Percentiles rank a stretch among this genome's conserved stretches.
Evolutionary conservation across 1,139 yeast species (phyloP).

Genomic region (Candida sp.): DNA sequence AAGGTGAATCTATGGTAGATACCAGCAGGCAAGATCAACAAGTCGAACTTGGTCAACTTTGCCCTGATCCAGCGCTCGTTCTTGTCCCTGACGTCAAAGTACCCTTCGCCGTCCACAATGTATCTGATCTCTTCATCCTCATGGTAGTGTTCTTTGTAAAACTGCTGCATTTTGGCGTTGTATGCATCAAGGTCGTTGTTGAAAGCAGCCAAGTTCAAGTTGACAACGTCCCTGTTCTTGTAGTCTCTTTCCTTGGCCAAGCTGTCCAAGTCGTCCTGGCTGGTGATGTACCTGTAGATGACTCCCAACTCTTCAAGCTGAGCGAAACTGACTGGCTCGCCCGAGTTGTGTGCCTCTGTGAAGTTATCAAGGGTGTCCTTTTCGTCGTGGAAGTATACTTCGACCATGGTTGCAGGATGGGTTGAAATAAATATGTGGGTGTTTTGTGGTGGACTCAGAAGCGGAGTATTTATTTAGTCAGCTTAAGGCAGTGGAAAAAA

Average conservation of each 20-base stretch:
- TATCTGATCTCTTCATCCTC: slow-evolving; percentile 98
- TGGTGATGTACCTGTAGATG: slow-evolving; percentile 57
- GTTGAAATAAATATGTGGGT: background rate
- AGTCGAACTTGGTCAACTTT: slow-evolving; percentile 64
- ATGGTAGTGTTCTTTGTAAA: slow-evolving; percentile 89
- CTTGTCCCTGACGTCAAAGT: slow-evolving; percentile 80
- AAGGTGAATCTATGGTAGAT: slow-evolving; percentile 92
- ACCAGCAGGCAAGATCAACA: slow-evolving; percentile 85
- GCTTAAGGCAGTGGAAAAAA: background rate
- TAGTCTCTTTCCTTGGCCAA: slow-evolving; percentile 75
- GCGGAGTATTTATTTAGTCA: background rate
- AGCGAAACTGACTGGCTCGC: slow-evolving; percentile 53
- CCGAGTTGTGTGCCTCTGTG: slow-evolving; percentile 79
- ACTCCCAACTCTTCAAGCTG: slow-evolving; percentile 71
- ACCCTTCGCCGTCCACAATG: slow-evolving; percentile 89
- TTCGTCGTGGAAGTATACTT: slow-evolving; percentile 78
- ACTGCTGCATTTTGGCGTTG: slow-evolving; percentile 66
- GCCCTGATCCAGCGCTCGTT: slow-evolving; percentile 83
- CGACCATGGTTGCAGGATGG: slow-evolving; percentile 34
- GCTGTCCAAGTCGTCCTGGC: slow-evolving; percentile 60
- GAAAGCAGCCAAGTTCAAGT: slow-evolving; percentile 63
- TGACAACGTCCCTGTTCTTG: slow-evolving; percentile 78
- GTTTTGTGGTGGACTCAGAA: background rate
- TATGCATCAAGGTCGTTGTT: slow-evolving; percentile 65
- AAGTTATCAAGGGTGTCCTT: slow-evolving; percentile 60